Percentiles rank a stretch among this genome's conserved stretches.
Evolutionary conservation across 495 filamentous ascomycete species (phyloP).

Genomic region (Tuber magnatum): DNA sequence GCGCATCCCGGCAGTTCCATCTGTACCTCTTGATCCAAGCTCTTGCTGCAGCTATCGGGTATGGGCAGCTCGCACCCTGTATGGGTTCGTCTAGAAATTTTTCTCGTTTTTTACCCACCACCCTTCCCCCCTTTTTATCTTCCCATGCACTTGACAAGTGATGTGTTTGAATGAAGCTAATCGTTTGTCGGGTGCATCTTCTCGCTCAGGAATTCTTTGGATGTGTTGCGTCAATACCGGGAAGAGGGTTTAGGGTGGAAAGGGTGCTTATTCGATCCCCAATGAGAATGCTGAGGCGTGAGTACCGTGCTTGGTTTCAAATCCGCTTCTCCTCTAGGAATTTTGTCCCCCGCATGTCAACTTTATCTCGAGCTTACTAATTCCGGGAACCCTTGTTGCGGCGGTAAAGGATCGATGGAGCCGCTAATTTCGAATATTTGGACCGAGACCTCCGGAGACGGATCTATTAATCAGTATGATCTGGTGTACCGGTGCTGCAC

Average conservation of each 20-base stretch:
- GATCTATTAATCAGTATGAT: slow-evolving; percentile 27
- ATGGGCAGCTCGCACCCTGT: slow-evolving; percentile 41
- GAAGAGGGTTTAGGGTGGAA: slow-evolving; percentile 40
- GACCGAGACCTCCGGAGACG: slow-evolving; percentile 39
- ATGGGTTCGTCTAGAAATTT: slow-evolving; percentile 38
- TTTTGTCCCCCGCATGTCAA: background rate
- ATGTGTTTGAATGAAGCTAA: slow-evolving; percentile 7
- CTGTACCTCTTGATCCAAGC: slow-evolving; percentile 39
- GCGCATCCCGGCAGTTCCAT: slow-evolving; percentile 41
- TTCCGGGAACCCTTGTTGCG: slow-evolving; percentile 13
- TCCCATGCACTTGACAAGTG: slow-evolving; percentile 6
- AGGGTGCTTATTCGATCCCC: slow-evolving; percentile 42
- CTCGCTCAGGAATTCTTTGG: slow-evolving; percentile 39
- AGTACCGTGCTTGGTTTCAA: slow-evolving; percentile 1
- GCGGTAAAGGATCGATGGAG: slow-evolving; percentile 35
- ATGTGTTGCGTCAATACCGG: slow-evolving; percentile 42
- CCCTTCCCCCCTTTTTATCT: background rate
- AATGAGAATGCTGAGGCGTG: slow-evolving; percentile 41
- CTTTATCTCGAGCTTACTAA: slow-evolving; percentile 5
- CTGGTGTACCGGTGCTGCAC: background rate
- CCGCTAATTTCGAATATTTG: slow-evolving; percentile 38
- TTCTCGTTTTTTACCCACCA: slow-evolving; percentile 10
- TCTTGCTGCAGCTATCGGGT: slow-evolving; percentile 36
- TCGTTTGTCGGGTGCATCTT: background rate
- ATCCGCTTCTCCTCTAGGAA: background rate